Evolutionary conservation across 176 grass and related monocot genomes (phyloP).

Genomic region (Panicum miliaceum): DNA sequence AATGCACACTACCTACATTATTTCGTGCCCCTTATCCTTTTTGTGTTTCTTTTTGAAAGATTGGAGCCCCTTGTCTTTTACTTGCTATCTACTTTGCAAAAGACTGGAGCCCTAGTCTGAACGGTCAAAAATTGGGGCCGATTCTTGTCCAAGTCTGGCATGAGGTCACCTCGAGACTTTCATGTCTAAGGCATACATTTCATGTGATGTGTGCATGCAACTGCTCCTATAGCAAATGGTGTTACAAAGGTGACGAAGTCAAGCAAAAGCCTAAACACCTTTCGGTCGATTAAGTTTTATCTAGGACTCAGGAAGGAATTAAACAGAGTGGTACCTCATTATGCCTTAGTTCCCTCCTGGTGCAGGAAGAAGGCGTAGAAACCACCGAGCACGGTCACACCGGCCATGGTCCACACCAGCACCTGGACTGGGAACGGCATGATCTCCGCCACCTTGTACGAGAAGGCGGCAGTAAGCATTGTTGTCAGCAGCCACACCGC

Average conservation of each 20-base stretch:
- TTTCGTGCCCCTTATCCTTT: not conserved
- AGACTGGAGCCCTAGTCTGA: no score
- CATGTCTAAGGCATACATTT: no score
- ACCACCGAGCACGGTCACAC: not conserved
- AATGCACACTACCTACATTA: not conserved
- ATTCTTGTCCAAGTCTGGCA: no score
- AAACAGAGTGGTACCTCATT: not conserved
- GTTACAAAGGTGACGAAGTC: no score
- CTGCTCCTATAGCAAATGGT: not conserved
- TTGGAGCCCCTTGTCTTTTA: not conserved
- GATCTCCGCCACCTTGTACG: slow-evolving; percentile 29
- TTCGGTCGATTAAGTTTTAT: no score
- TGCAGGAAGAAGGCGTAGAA: slow-evolving; percentile 33
- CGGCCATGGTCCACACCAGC: slow-evolving; percentile 27
- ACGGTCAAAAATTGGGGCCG: no score
- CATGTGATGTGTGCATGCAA: not conserved
- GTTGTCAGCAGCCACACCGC: not conserved
- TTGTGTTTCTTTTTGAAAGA: not conserved
- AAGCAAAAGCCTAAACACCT: no score
- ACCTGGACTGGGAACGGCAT: not conserved
- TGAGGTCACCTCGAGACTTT: no score
- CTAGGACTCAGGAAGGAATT: not conserved
- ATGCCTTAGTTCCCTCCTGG: not conserved
- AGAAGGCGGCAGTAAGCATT: slow-evolving; percentile 14
- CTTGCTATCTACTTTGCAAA: no score